Evolutionary conservation across 805 yeast genomes (phyloP), one percentile per base, ranked within the genome.

Genomic region (Vanderwaltozyma polyspora): DNA sequence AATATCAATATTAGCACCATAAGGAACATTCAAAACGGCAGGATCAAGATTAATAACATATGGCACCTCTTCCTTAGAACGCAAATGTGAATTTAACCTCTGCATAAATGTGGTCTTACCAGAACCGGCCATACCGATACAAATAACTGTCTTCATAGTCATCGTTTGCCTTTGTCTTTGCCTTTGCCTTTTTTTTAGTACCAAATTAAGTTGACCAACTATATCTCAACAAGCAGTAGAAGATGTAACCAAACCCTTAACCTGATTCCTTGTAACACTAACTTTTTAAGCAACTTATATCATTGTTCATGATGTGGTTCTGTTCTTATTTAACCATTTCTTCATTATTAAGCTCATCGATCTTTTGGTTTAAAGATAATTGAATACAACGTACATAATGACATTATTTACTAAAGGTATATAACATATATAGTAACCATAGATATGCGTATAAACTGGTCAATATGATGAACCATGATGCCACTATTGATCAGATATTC

Each of bases 21-120:
- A 91, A 10, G 98, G 98, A n/a, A 85, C 79, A 44, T 79, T 83
- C 43, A 82, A 62, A 14, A 91, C 97, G 1, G 98, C 98, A 1
- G 99, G 99, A 63, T 91, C 99, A 33, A 91, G 65, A 53, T 91
- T 91, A 39, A 91, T 73, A 19, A 89, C 94, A 59, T 91, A 91
- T 9, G 98, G 97, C 19, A 61, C 59, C 39, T 79, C 68, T 37
- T 72, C 65, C 41, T 78, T 68, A 23, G 83, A 40, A 52, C 87
- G 94, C 23, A 91, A 64, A 57, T 91, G 94, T 0, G 95, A 74
- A 60, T 89, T 89, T 40, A 91, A 65, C 42, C 98, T 66, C 58
- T 91, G 99, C 85, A 91, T 79, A 56, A 91, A 91, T 8, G 98
- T 91, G 62, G 99, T 89, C 60, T 91, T 91, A 50, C 99, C 98